phyloP scores from a whole-genome alignment of 805 yeast species.

The Saturnispora besseyi region DNA sequence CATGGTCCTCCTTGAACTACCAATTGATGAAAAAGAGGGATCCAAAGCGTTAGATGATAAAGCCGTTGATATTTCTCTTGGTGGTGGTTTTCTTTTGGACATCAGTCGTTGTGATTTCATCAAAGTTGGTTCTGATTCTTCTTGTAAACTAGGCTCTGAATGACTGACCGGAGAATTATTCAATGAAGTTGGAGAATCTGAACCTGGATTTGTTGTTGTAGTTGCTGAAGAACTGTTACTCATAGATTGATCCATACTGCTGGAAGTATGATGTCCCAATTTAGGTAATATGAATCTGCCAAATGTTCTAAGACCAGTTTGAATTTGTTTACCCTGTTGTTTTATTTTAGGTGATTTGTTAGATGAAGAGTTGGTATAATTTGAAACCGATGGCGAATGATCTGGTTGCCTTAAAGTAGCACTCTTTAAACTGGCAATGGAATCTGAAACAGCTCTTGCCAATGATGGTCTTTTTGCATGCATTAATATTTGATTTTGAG shows the following conservation, averaged over 20 bases:
- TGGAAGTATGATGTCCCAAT: neutral
- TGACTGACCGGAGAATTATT: neutral
- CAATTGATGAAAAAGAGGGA: neutral
- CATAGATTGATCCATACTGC: neutral
- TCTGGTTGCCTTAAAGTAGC: neutral
- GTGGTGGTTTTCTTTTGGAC: constrained; percentile 5
- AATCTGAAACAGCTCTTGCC: neutral
- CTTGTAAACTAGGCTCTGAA: neutral
- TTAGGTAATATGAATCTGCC: constrained; percentile 5
- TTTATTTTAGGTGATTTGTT: neutral
- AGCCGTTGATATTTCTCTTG: neutral
- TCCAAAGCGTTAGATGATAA: neutral
- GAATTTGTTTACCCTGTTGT: constrained; percentile 1
- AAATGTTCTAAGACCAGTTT: constrained; percentile 3
- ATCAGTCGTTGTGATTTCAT: constrained; percentile 1
- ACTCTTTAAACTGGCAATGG: neutral
- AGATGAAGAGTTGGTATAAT: neutral
- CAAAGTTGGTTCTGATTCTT: neutral
- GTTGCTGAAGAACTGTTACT: neutral
- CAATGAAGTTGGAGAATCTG: neutral
- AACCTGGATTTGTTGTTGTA: neutral
- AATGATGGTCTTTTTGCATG: neutral
- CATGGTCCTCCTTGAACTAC: neutral
- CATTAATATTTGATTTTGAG: neutral
- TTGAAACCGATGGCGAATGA: neutral